These are phyloP conservation scores for Candida insectalens DNA, from an alignment of 805 yeast species.

Conservation along the genomic window DNA sequence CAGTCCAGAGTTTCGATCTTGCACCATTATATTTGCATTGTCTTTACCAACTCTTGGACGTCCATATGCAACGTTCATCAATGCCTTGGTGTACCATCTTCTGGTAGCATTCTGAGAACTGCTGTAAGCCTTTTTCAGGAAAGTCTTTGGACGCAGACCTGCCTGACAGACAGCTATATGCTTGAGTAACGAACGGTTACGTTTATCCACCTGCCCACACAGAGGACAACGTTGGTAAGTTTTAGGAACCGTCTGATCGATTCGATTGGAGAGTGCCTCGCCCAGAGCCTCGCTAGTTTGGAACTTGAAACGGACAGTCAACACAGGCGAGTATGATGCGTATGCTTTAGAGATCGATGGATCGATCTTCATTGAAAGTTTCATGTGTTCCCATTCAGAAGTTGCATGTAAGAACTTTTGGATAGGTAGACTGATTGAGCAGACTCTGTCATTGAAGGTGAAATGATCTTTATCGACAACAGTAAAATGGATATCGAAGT, in stretches of 20 bases:
- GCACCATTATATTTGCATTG: slow-evolving; percentile 90
- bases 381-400: slow-evolving; percentile 9
- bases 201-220: slow-evolving; percentile 55
- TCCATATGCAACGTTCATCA: slow-evolving; percentile 83
- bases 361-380: not conserved
- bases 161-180: slow-evolving; percentile 85
- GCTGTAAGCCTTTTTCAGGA: slow-evolving; percentile 51
- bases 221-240: slow-evolving; percentile 56
- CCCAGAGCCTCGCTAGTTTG: not conserved
- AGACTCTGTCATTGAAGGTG: slow-evolving; percentile 78
- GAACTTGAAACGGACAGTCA: not conserved
- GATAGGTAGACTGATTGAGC: slow-evolving; percentile 40
- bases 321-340: not conserved
- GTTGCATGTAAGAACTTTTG: slow-evolving; percentile 26
- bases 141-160: slow-evolving; percentile 5
- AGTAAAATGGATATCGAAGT: slow-evolving; percentile 57
- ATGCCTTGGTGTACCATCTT: slow-evolving; percentile 78
- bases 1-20: slow-evolving; percentile 81
- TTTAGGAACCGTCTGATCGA: slow-evolving; percentile 24
- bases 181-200: slow-evolving; percentile 55
- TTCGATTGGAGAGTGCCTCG: slow-evolving; percentile 30
- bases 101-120: slow-evolving; percentile 76
- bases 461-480: slow-evolving; percentile 80
- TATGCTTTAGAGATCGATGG: not conserved
- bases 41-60: slow-evolving; percentile 78